phyloP scores from a whole-genome alignment of 2,329 filamentous ascomycete genomes.

The Mycosphaerella arachidis region DNA sequence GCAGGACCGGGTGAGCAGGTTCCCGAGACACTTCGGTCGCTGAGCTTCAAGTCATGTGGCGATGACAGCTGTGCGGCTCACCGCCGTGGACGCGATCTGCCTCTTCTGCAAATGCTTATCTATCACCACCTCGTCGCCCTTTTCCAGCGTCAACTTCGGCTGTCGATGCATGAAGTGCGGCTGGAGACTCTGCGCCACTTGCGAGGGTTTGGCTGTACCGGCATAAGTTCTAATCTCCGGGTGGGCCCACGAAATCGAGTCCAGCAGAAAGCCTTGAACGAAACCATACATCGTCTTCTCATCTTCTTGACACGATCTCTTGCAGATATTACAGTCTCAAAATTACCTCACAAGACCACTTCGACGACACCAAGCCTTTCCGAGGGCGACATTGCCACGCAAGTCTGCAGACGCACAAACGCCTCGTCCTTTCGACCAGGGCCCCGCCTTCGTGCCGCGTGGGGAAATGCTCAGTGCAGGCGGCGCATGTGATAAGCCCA shows the following conservation, averaged over 20 bases:
- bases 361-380: neutral
- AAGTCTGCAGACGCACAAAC: neutral
- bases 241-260: neutral
- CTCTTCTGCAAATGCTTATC: neutral
- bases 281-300: neutral
- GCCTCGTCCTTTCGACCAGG: neutral
- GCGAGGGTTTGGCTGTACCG: neutral
- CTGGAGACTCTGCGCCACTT: neutral
- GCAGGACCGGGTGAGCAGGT: constrained; percentile 1
- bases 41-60: constrained; percentile 17
- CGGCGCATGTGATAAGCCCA: constrained; percentile 12
- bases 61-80: constrained; percentile 14
- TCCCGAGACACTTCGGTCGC: constrained; percentile 16
- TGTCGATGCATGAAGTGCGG: neutral
- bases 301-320: neutral
- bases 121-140: neutral
- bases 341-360: no score
- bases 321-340: neutral
- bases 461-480: neutral
- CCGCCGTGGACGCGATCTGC: constrained; percentile 9
- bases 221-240: neutral
- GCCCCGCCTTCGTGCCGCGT: constrained; percentile 3
- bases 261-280: neutral
- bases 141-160: constrained; percentile 7
- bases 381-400: neutral